Conservation (phyloP, 192 early-diverging fungal genomes). For the Coemansia sp. region DNA sequence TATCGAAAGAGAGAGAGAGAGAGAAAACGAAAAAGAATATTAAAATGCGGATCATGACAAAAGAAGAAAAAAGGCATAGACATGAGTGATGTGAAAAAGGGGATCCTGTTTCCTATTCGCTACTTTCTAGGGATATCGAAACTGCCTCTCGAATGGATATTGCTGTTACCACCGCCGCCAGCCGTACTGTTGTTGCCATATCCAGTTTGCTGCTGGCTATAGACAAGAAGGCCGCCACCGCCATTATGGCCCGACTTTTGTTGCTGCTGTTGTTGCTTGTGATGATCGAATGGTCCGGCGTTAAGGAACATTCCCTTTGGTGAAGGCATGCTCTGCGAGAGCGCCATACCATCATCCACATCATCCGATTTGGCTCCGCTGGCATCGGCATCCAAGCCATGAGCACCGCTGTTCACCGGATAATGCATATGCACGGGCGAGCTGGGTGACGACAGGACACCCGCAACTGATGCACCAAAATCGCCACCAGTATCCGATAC, state of each 20-base stretch:
- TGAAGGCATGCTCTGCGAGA: slow-evolving; percentile 54
- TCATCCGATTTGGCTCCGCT: neutral
- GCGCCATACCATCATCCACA: slow-evolving; percentile 14
- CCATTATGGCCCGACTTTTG: neutral
- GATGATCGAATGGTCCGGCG: neutral
- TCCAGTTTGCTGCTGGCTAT: slow-evolving; percentile 5
- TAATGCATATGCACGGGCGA: slow-evolving; percentile 3
- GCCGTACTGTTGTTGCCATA: neutral
- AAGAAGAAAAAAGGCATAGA: too few relatives aligned
- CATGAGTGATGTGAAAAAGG: too few relatives aligned
- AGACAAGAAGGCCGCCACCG: neutral
- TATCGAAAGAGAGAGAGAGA: neutral
- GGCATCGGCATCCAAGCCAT: neutral
- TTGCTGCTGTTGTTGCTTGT: slow-evolving; percentile 3
- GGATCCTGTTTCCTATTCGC: neutral
- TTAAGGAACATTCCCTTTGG: slow-evolving; percentile 28
- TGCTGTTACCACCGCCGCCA: neutral
- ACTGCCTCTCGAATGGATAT: slow-evolving; percentile 24
- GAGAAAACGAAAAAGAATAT: neutral
- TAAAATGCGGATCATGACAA: too few relatives aligned
- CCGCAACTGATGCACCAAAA: neutral
- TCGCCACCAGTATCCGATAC: slow-evolving; percentile 14
- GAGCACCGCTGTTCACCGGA: neutral
- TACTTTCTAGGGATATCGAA: slow-evolving; percentile 33
- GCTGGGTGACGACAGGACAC: slow-evolving; percentile 12